phyloP scores from a whole-genome alignment of 345 rosid species.

The Angophora floribunda region DNA sequence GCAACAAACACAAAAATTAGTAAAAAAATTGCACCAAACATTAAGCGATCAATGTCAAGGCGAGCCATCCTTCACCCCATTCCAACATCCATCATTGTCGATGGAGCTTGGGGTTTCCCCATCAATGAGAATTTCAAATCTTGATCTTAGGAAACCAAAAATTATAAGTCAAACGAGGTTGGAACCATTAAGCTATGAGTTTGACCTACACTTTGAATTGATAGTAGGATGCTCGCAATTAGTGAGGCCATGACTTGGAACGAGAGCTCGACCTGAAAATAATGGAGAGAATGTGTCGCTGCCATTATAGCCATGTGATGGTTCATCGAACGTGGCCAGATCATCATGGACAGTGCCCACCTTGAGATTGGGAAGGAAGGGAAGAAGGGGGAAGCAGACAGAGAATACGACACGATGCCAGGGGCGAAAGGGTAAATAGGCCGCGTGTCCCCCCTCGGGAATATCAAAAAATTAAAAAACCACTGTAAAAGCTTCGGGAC shows the following conservation, averaged over 20 bases:
- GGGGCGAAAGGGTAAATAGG: neutral
- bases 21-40: fast-evolving
- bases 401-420: neutral
- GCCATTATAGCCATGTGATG: neutral
- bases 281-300: neutral
- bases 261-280: neutral
- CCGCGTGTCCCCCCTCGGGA: neutral
- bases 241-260: neutral
- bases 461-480: neutral
- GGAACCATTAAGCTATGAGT: neutral
- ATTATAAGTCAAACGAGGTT: neutral
- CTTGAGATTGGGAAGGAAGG: neutral
- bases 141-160: neutral
- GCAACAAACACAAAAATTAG: neutral
- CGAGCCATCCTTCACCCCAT: fast-evolving
- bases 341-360: neutral
- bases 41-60: neutral
- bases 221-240: neutral
- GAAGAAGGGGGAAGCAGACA: neutral
- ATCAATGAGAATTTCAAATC: neutral
- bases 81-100: neutral
- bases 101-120: neutral
- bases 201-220: neutral
- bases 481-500: neutral
- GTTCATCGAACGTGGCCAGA: constrained; percentile 13